phyloP scores from a whole-genome alignment of 139 green algal species.

The Cymbomonas tetramitiformis region DNA sequence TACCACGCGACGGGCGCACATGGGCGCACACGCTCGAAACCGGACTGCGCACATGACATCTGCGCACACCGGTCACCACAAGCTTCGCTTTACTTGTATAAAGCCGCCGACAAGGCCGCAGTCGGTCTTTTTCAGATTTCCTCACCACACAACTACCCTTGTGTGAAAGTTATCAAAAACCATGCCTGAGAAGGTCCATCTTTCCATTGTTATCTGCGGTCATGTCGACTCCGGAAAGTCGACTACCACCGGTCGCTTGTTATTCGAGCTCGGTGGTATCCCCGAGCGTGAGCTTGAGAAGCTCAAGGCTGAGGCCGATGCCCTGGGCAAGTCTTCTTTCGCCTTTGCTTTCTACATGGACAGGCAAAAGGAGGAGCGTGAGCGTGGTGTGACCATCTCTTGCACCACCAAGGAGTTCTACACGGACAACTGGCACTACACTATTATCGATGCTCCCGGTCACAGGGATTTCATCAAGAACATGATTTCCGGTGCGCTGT shows the following conservation, averaged over 20 bases:
- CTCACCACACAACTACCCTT: too few species aligned
- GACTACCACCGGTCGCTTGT: constrained; percentile 84
- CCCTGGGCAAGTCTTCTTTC: constrained; percentile 79
- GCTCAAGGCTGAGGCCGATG: constrained; percentile 75
- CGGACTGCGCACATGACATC: too few species aligned
- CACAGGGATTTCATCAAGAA: constrained; percentile 99
- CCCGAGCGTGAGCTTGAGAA: constrained; percentile 91
- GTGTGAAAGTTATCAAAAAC: constrained; percentile 17
- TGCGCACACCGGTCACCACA: too few species aligned
- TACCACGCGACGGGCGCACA: too few species aligned
- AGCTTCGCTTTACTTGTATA: too few species aligned
- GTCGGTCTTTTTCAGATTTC: too few species aligned
- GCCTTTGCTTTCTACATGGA: constrained; percentile 87
- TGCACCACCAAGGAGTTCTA: constrained; percentile 99
- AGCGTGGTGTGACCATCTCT: constrained; percentile 51
- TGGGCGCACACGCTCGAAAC: too few species aligned
- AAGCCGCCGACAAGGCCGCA: too few species aligned
- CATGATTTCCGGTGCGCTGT: constrained; percentile 99
- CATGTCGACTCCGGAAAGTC: constrained; percentile 95
- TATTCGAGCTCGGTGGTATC: constrained; percentile 97
- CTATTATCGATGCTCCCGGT: constrained; percentile 54
- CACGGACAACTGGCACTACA: constrained; percentile 96
- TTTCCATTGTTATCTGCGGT: constrained; percentile 51
- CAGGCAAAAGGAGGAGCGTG: constrained; percentile 65
- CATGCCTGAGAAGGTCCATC: constrained; percentile 37